Base-by-base conservation (phyloP, 2,329 filamentous ascomycete species). In the Pseudogymnoascus sp. region DNA sequence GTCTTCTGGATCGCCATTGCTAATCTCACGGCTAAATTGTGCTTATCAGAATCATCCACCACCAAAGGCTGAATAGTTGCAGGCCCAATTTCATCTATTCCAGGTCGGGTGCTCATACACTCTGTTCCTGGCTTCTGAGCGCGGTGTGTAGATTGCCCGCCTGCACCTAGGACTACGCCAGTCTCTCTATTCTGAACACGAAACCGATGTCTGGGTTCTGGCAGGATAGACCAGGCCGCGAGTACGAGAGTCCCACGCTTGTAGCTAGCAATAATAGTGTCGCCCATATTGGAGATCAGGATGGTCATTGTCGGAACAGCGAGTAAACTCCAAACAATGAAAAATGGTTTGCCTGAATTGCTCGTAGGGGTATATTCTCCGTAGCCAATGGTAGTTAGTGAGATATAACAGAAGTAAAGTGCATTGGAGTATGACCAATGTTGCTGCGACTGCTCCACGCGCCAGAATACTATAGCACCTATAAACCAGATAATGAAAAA, bases 301-400 rank as follows among this genome's bases (percentile, higher is more conserved):
- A 96, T 87, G 0, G 92, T 96, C 82, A 92, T 92, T 1, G 89
- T 92, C 0, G 92, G 92, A 2, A 96, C 80, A 0, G 92, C 91
- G 27, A 96, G 81, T 1, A 97, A 74, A 12, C 87, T 90, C 92
- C 92, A 97, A 62, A 96, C 87, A n/a, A 97, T 89, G 69, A 96
- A 97, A 72, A 96, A 96, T 0, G 89, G 85, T 61, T 89, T 87
- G 1, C 89, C 90, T 0, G 86, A 82, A 65, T 92, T 92, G 1
- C 87, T 89, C n/a, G 85, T 78, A 0, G 91, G 91, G 1, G 86
- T 85, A 4, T 87, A 74, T 66, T 96, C 91, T 3, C 92, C 92
- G 68, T 96, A 96, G 0, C 92, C 92, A 37, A 96, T 89, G 0
- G 92, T 96, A 1, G 92, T 79, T 25, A 96, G 82, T 2, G 87